Base-by-base conservation (phyloP, 306 rosid species). In the Fragaria ananassa region DNA sequence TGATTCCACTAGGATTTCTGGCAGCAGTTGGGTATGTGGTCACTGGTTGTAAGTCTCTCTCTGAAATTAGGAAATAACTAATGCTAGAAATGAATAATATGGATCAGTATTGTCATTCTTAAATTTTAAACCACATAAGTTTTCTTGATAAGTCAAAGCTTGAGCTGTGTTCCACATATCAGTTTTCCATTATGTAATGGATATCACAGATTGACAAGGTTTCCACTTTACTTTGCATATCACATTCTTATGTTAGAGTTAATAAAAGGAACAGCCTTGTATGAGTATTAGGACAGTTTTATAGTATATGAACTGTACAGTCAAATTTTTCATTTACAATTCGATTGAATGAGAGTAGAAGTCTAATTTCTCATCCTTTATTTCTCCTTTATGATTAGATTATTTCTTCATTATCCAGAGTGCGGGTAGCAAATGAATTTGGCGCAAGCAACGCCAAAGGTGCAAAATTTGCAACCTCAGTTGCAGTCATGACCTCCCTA, bases 21-120 rank as follows among this genome's bases (percentile, higher is more conserved):
- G 95, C 90, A 82, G 88, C 94, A 39, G 76, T 87, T 15, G 97
- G 94, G 95, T 89, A 89, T 11, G 91, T 81, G 13, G 90, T 81
- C 46, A 47, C 64, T 77, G 62, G 58, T 80, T 77, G 75, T 8
- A 62, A 74, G 71, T 78, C 45, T 49, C 45, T 49, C 27, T 71
- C 63, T 54, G 19, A 11, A 18, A 34, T 34, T 72, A 13, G 66
- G 25, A 39, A 37, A n/a, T 21, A 37, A 31, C 39, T 56, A 15
- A 39, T 19, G 63, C 49, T 19, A 50, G 25, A 49, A 17, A 39
- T 71, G 10, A 13, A 71, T 19, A 34, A 70, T 44, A 27, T 47
- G 23, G 60, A 70, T 70, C 27, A 61, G n/a, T 12, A 27, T 5
- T 61, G 14, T 13, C 65, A 61, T 61, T 29, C 39, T 61, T 29